Evolutionary conservation across 179 eudicot genomes (phyloP).

Genomic region (Drosera spatulata): DNA sequence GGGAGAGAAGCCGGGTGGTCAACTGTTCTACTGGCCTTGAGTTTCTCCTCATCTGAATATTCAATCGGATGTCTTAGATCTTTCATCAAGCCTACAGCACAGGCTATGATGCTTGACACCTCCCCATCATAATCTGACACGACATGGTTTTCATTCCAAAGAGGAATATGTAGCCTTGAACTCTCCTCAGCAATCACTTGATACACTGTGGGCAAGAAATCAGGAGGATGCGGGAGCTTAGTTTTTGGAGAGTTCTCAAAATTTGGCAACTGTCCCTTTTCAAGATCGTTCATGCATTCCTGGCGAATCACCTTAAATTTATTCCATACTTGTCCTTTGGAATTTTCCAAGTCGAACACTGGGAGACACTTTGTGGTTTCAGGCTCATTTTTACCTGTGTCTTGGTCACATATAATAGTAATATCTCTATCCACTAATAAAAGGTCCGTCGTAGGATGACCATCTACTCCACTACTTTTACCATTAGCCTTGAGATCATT

Average conservation of each 20-base stretch:
- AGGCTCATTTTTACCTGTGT: constrained; percentile 11
- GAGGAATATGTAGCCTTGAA: constrained; percentile 66
- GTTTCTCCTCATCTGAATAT: constrained; percentile 21
- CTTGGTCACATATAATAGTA: constrained; percentile 22
- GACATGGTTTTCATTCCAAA: constrained; percentile 36
- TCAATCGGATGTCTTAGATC: constrained; percentile 16
- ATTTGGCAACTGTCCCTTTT: constrained; percentile 28
- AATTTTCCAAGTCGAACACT: constrained; percentile 17
- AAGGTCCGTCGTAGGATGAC: constrained; percentile 9
- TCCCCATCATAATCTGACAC: constrained; percentile 82
- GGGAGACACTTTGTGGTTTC: constrained; percentile 13
- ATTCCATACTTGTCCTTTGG: constrained; percentile 47
- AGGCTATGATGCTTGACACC: constrained; percentile 78
- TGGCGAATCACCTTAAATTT: constrained; percentile 41
- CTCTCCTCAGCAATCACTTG: constrained; percentile 54
- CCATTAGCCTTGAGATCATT: constrained; percentile 5
- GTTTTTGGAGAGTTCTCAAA: constrained; percentile 26
- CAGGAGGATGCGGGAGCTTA: constrained; percentile 22
- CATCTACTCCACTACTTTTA: constrained; percentile 12
- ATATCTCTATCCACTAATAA: constrained; percentile 16
- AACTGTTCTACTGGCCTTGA: constrained; percentile 8
- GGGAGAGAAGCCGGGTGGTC: constrained; percentile 11
- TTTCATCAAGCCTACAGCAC: constrained; percentile 55
- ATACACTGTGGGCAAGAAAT: constrained; percentile 28
- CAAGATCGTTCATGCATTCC: constrained; percentile 45